These are phyloP conservation scores for Rhizopus delemar DNA, from an alignment of 371 early-diverging fungal genomes.

Conservation along the genomic window DNA sequence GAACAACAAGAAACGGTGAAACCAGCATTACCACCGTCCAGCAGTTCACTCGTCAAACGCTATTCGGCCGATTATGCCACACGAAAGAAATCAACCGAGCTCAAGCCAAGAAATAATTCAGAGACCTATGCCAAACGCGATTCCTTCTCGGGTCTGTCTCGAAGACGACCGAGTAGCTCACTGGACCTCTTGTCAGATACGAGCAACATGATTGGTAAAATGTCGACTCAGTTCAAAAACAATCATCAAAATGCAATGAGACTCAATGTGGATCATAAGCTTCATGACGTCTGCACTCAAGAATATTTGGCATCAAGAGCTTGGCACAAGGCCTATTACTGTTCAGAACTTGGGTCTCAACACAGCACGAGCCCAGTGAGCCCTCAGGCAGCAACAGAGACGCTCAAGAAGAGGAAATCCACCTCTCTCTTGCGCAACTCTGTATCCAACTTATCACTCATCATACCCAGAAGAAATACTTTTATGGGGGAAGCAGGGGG, in stretches of 20 bases:
- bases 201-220: constrained; percentile 42
- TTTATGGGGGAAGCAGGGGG: too few relatives aligned
- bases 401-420: constrained; percentile 36
- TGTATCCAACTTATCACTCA: constrained; percentile 43
- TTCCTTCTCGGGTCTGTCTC: constrained; percentile 3
- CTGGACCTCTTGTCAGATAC: constrained; percentile 32
- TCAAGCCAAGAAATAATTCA: constrained; percentile 34
- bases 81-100: background rate
- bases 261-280: constrained; percentile 42
- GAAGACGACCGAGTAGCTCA: constrained; percentile 35
- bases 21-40: too few relatives aligned
- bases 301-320: constrained; percentile 46
- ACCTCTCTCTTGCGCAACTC: constrained; percentile 41
- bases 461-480: constrained; percentile 21
- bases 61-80: constrained; percentile 35
- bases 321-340: constrained; percentile 38
- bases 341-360: constrained; percentile 1
- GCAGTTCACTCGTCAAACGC: constrained; percentile 25
- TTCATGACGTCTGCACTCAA: constrained; percentile 49
- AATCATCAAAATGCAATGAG: constrained; percentile 45
- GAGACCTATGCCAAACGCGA: constrained; percentile 35
- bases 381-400: background rate
- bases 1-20: too few relatives aligned
- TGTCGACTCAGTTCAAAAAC: constrained; percentile 39
- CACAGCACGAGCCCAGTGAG: too few relatives aligned